These are phyloP conservation scores for Chamaecyparis obtusa DNA, from an alignment of 75 land plant genomes.

Conservation along the genomic window DNA sequence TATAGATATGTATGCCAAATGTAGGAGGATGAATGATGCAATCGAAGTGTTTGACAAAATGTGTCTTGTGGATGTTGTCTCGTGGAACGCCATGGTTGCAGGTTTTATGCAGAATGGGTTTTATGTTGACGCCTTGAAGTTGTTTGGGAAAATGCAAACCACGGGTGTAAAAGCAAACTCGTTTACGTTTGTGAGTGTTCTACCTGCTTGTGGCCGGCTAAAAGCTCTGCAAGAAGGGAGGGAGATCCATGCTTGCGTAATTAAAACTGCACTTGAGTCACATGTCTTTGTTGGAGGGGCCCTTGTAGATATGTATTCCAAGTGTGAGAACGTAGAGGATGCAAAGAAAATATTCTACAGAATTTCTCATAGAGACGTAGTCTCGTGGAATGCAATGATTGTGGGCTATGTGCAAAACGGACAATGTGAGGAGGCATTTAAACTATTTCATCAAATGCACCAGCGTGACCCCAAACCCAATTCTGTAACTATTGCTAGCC, in stretches of 20 bases:
- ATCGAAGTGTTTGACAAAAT: constrained; percentile 21
- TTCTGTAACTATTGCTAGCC: constrained; percentile 4
- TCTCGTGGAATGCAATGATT: constrained; percentile 29
- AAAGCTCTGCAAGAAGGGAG: constrained; percentile 22
- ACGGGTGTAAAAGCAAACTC: constrained; percentile 18
- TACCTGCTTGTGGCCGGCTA: constrained; percentile 34
- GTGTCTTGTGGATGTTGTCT: constrained; percentile 23
- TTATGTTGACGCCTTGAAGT: constrained; percentile 17
- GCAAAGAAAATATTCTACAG: constrained; percentile 14
- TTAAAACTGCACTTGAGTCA: constrained; percentile 10
- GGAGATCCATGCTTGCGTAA: constrained; percentile 31
- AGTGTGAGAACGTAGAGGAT: constrained; percentile 13
- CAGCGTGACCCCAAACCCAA: constrained; percentile 6
- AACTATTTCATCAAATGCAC: constrained; percentile 30
- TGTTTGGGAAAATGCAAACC: constrained; percentile 24
- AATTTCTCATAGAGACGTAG: constrained; percentile 13
- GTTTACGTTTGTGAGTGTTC: constrained; percentile 25
- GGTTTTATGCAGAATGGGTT: constrained; percentile 23
- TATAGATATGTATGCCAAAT: constrained; percentile 71
- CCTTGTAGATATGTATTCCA: constrained; percentile 25
- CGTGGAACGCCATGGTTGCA: constrained; percentile 41
- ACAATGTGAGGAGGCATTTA: constrained; percentile 29
- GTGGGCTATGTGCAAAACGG: constrained; percentile 20
- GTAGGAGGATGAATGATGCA: constrained; percentile 55
- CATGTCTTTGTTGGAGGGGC: constrained; percentile 17